These are phyloP conservation scores for Talaromyces islandicus DNA, from an alignment of 2,329 filamentous ascomycete species.

Conservation along the genomic window DNA sequence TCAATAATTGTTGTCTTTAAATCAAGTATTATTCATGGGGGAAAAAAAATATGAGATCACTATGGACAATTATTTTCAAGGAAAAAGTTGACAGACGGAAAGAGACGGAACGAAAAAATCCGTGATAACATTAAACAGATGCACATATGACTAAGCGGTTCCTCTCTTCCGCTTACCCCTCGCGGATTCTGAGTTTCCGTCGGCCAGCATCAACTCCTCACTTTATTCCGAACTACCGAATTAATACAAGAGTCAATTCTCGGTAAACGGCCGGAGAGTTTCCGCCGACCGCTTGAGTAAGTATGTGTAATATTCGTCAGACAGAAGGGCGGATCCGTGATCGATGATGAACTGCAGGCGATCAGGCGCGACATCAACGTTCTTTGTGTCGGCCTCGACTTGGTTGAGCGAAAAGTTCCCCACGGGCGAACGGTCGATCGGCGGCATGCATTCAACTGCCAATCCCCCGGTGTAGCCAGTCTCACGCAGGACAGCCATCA, in stretches of 20 bases:
- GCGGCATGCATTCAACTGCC: conserved; percentile 6
- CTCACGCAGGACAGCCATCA: neutral
- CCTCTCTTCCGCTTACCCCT: neutral
- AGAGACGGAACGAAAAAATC: neutral
- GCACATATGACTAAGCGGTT: neutral
- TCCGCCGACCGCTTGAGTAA: conserved; percentile 5
- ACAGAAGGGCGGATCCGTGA: conserved; percentile 4
- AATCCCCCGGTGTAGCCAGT: conserved; percentile 3
- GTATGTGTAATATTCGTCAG: conserved; percentile 8
- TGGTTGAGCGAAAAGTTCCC: neutral
- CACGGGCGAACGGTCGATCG: conserved; percentile 6
- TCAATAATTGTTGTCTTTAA: no score
- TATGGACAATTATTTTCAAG: neutral
- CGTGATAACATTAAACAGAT: neutral
- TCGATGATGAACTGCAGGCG: conserved; percentile 6
- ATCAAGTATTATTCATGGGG: no score
- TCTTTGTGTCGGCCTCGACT: neutral
- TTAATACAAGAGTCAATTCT: neutral
- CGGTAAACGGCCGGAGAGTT: conserved; percentile 1
- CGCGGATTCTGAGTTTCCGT: no score
- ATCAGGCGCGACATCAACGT: conserved; percentile 1
- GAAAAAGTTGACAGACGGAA: neutral
- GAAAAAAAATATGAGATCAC: no score
- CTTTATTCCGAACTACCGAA: no score
- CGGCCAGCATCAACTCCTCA: no score